Conservation (phyloP, 768 basidiomycete species). For the Chalciporus sphaerocephalus region DNA sequence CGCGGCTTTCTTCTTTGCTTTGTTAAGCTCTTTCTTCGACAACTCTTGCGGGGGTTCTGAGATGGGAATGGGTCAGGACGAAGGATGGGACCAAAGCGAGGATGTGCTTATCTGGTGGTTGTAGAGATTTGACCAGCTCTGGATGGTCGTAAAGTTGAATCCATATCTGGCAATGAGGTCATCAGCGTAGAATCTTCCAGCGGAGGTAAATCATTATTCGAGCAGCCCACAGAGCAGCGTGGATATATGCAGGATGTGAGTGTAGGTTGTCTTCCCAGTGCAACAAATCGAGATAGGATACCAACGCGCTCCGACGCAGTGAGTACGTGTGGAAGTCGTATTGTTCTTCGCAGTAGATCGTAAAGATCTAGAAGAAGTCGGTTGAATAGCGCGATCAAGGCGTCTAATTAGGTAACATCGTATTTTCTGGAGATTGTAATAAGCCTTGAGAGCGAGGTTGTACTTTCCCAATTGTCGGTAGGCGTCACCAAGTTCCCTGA, state of each 20-base stretch:
- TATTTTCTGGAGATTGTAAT: conserved; percentile 71
- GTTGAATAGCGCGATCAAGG: conserved; percentile 4
- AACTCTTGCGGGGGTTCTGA: conserved; percentile 18
- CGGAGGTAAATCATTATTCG: conserved; percentile 41
- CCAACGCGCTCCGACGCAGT: conserved; percentile 81
- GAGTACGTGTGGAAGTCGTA: conserved; percentile 98
- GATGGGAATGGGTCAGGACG: background rate
- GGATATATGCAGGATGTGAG: conserved; percentile 71
- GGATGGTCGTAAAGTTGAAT: conserved; percentile 69
- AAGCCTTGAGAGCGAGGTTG: conserved; percentile 82
- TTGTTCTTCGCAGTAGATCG: conserved; percentile 90
- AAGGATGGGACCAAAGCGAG: conserved; percentile 28
- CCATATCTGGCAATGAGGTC: conserved; percentile 55
- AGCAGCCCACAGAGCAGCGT: conserved; percentile 66
- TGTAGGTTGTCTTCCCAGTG: conserved; percentile 78
- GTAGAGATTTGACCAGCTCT: conserved; percentile 42
- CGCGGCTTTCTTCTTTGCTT: conserved; percentile 81
- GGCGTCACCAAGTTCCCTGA: conserved; percentile 76
- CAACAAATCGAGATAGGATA: conserved; percentile 84
- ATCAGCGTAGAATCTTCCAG: conserved; percentile 9
- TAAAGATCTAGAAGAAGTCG: conserved; percentile 54
- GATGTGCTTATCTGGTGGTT: conserved; percentile 34
- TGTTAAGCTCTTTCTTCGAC: conserved; percentile 82
- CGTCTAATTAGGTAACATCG: conserved; percentile 13
- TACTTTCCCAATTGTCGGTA: conserved; percentile 60